phyloP scores from a whole-genome alignment of 179 eudicot species.

The Pouteria campechiana region DNA sequence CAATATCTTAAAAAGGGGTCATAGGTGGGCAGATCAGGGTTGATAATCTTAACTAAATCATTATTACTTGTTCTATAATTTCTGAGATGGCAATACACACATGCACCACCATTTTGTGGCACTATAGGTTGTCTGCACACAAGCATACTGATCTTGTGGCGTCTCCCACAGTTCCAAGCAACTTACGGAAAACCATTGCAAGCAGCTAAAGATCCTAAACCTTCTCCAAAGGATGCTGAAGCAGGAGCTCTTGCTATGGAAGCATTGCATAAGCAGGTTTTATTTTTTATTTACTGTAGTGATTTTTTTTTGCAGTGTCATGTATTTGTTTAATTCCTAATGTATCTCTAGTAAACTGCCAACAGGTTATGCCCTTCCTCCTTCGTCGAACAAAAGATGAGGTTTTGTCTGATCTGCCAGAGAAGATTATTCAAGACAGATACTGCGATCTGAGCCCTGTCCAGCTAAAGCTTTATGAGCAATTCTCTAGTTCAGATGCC shows the following conservation, averaged over 20 bases:
- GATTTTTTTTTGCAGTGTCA: neutral
- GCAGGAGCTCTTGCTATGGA: constrained; percentile 98
- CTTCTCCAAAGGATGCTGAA: constrained; percentile 98
- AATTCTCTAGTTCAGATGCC: constrained; percentile 76
- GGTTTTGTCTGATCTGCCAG: constrained; percentile 97
- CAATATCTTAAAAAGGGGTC: too few relatives aligned
- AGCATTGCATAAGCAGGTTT: constrained; percentile 97
- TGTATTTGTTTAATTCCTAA: constrained; percentile 4
- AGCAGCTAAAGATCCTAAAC: constrained; percentile 95
- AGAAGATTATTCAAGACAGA: constrained; percentile 97
- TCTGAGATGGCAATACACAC: too few relatives aligned
- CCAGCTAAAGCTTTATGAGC: constrained; percentile 90
- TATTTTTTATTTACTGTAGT: neutral
- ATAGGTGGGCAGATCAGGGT: too few relatives aligned
- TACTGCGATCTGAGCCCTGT: constrained; percentile 94
- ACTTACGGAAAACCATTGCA: constrained; percentile 87
- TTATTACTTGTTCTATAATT: too few relatives aligned
- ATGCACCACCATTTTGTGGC: too few relatives aligned
- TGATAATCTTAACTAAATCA: too few relatives aligned
- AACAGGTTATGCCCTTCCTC: constrained; percentile 91
- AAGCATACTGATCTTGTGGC: neutral
- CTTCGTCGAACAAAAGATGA: constrained; percentile 94
- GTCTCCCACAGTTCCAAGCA: constrained; percentile 59
- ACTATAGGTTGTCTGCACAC: too few relatives aligned
- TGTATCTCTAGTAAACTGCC: neutral